Percentiles rank a stretch among this genome's conserved stretches.
These are phyloP conservation scores for Lachnellula subtilissima DNA, from an alignment of 2,329 filamentous ascomycete species.

Conservation along the genomic window DNA sequence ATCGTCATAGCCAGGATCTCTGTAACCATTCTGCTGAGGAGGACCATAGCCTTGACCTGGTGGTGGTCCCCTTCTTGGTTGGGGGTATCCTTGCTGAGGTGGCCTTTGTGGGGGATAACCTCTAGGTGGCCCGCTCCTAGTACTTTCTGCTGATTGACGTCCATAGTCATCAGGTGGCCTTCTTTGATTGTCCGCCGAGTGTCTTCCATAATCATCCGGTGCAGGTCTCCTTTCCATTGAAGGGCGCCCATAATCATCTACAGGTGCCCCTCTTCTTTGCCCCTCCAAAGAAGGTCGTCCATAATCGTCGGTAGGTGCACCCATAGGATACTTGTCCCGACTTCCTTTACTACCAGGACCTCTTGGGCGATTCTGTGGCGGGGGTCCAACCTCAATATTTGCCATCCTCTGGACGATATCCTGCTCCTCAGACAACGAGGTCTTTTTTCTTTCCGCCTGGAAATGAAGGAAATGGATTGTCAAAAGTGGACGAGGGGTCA, in stretches of 20 bases:
- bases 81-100: slow-evolving; percentile 24
- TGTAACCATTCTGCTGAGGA: slow-evolving; percentile 25
- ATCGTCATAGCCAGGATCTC: slow-evolving; percentile 25
- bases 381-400: slow-evolving; percentile 25
- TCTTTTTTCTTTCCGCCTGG: slow-evolving; percentile 37
- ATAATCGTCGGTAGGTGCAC: slow-evolving; percentile 21
- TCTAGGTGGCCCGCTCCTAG: slow-evolving; percentile 21
- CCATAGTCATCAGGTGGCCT: slow-evolving; percentile 20
- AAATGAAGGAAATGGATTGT: slow-evolving; percentile 46
- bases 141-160: slow-evolving; percentile 23
- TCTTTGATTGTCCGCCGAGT: slow-evolving; percentile 15
- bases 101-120: slow-evolving; percentile 21
- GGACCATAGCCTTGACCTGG: slow-evolving; percentile 13
- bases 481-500: slow-evolving; percentile 33
- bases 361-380: slow-evolving; percentile 15
- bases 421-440: slow-evolving; percentile 35
- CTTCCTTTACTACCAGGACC: slow-evolving; percentile 23
- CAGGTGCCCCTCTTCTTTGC: slow-evolving; percentile 10
- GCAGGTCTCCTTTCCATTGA: slow-evolving; percentile 14
- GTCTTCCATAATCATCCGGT: slow-evolving; percentile 13
- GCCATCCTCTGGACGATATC: slow-evolving; percentile 30
- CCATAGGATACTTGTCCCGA: slow-evolving; percentile 11
- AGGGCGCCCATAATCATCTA: slow-evolving; percentile 25
- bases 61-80: slow-evolving; percentile 20
- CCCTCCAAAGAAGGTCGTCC: slow-evolving; percentile 16